Evolutionary conservation across 805 yeast genomes (phyloP), one percentile per base, ranked within the genome.

Genomic region (Limtongia smithiae): DNA sequence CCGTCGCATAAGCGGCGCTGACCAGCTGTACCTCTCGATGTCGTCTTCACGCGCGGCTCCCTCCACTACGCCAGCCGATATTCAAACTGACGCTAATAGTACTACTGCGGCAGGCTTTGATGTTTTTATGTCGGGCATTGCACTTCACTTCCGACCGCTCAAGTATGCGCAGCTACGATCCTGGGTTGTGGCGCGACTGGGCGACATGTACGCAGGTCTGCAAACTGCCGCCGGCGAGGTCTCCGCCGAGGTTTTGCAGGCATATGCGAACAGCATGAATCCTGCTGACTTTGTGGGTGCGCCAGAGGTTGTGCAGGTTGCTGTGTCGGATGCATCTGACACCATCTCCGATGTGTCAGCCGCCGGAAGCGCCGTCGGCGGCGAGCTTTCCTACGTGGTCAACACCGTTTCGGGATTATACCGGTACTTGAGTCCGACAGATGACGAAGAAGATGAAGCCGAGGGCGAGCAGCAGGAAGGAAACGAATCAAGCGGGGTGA

Each of bases 71-170:
- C 28, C 32, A 9, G 44, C 9, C 12, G 36, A 28, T 18, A 28
- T 17, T 7, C 32, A 40, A 18, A 14, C 27, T 3, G 36, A 35
- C 5, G 9, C 31, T 6, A n/a, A 28, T 18, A n/a, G 36, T 8
- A 28, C 27, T 18, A 35, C 34, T 15, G 25, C 17, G 15, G 38
- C 25, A 11, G 47, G 48, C 14, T 17, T 42, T 6, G 47, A 36
- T 3, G 15, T 39, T 4, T 39, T 46, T 20, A 24, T 46, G 41
- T 40, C 44, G 3, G 50, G 50, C 15, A n/a, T 46, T 20, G 17
- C 45, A 28, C 4, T 33, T 14, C 50, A 40, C 32, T 32, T 46
- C 21, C 18, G 24, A 21, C 50, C 39, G 24, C 20, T 40, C 17
- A 22, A 25, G 12, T 41, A 40, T 34, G 12, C 27, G 11, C 28